Conservation (phyloP, 2,329 filamentous ascomycete species). For the Fusarium coicis region DNA sequence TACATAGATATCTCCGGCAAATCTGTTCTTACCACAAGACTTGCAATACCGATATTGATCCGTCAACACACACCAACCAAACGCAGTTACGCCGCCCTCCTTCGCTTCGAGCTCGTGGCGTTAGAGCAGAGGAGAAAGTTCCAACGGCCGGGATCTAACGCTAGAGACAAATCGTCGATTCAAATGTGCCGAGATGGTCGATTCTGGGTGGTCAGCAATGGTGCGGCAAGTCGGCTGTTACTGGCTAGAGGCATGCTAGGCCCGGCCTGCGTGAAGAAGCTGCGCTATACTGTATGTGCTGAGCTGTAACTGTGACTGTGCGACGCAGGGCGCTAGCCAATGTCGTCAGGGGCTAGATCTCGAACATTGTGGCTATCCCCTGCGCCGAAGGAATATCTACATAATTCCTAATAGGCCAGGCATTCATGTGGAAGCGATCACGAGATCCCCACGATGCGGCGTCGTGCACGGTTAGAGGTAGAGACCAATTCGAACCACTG, state of each 20-base stretch:
- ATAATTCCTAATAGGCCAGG: constrained; percentile 23
- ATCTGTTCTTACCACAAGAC: neutral
- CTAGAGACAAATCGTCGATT: constrained; percentile 30
- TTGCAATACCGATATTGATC: neutral
- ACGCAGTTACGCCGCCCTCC: constrained; percentile 13
- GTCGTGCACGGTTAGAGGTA: constrained; percentile 37
- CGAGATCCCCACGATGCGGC: constrained; percentile 46
- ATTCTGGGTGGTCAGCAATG: constrained; percentile 15
- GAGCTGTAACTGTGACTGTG: neutral
- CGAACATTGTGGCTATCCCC: constrained; percentile 16
- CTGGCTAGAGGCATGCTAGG: constrained; percentile 12
- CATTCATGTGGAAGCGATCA: constrained; percentile 34
- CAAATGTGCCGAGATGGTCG: constrained; percentile 3
- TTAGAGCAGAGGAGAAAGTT: constrained; percentile 10
- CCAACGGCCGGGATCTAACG: constrained; percentile 37
- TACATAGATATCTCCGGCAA: constrained; percentile 17
- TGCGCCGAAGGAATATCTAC: constrained; percentile 13
- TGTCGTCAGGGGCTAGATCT: constrained; percentile 41
- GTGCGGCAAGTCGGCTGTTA: constrained; percentile 16
- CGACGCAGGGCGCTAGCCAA: constrained; percentile 22
- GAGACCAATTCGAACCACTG: constrained; percentile 21
- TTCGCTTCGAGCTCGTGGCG: constrained; percentile 23
- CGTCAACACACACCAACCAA: neutral
- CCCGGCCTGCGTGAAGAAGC: constrained; percentile 3
- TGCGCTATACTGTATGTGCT: neutral